These are phyloP conservation scores for Apophysomyces elegans DNA, from an alignment of 371 early-diverging fungal species.

Conservation along the genomic window DNA sequence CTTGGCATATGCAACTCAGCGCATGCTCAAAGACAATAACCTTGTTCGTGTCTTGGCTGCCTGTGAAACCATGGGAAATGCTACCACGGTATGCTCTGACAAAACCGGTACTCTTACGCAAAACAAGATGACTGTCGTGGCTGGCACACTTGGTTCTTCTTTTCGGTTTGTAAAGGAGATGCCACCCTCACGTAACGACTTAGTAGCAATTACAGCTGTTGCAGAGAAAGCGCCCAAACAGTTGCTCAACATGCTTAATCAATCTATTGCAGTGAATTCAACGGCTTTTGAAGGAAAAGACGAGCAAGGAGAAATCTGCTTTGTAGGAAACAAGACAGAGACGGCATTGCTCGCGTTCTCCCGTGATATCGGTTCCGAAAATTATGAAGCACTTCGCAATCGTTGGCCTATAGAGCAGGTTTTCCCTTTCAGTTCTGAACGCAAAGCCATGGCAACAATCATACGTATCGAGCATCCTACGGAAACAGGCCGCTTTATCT, in stretches of 20 bases:
- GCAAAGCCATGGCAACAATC: conserved; percentile 86
- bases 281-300: conserved; percentile 79
- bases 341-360: conserved; percentile 78
- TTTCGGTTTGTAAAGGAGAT: conserved; percentile 42
- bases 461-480: conserved; percentile 55
- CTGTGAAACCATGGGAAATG: conserved; percentile 95
- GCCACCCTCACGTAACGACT: conserved; percentile 35
- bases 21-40: conserved; percentile 91
- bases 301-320: conserved; percentile 49
- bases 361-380: conserved; percentile 51
- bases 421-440: conserved; percentile 81
- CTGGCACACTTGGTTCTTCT: conserved; percentile 62
- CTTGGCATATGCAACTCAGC: conserved; percentile 75
- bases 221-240: conserved; percentile 38
- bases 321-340: conserved; percentile 91
- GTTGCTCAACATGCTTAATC: conserved; percentile 47
- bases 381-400: conserved; percentile 50
- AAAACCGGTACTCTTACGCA: conserved; percentile 92
- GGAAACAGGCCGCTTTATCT: conserved; percentile 36
- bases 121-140: conserved; percentile 91
- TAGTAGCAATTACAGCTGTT: conserved; percentile 37
- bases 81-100: conserved; percentile 91
- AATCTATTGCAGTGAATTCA: conserved; percentile 80
- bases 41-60: conserved; percentile 87
- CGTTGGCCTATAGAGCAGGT: conserved; percentile 58